Evolutionary conservation across 2,329 filamentous ascomycete genomes (phyloP).

Genomic region (Fusarium humuli): DNA sequence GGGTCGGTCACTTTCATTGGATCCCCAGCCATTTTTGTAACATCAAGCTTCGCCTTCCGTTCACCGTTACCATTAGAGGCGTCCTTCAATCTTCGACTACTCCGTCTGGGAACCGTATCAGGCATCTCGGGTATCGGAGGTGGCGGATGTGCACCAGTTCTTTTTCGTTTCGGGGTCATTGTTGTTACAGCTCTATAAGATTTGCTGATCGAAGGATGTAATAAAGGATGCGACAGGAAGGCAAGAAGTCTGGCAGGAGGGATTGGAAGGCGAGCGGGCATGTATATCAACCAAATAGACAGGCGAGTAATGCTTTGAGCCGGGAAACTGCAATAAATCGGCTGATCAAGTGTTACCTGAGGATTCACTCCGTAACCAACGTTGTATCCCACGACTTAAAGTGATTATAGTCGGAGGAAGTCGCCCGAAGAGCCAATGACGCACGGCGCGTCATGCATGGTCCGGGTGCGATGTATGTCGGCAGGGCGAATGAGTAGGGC

Average conservation of each 20-base stretch:
- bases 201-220: slow-evolving; percentile 10
- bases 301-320: background rate
- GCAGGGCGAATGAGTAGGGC: slow-evolving; percentile 27
- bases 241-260: slow-evolving; percentile 10
- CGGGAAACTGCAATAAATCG: background rate
- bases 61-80: background rate
- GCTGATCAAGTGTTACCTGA: background rate
- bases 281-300: background rate
- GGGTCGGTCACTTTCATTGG: background rate
- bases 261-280: background rate
- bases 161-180: slow-evolving; percentile 58
- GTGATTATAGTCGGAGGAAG: slow-evolving; percentile 35
- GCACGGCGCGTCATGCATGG: slow-evolving; percentile 46
- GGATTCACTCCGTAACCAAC: background rate
- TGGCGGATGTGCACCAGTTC: slow-evolving; percentile 37
- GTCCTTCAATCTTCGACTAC: slow-evolving; percentile 43
- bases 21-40: slow-evolving; percentile 6
- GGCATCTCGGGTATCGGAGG: slow-evolving; percentile 35
- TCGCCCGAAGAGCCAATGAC: slow-evolving; percentile 42
- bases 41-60: background rate
- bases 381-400: slow-evolving; percentile 15
- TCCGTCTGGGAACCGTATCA: slow-evolving; percentile 42
- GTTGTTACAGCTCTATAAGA: slow-evolving; percentile 7
- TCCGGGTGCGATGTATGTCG: slow-evolving; percentile 13
- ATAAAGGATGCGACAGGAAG: slow-evolving; percentile 5